These are phyloP conservation scores for Tillandsia fasciculata DNA, from an alignment of 176 grass and related monocot species.

Conservation along the genomic window DNA sequence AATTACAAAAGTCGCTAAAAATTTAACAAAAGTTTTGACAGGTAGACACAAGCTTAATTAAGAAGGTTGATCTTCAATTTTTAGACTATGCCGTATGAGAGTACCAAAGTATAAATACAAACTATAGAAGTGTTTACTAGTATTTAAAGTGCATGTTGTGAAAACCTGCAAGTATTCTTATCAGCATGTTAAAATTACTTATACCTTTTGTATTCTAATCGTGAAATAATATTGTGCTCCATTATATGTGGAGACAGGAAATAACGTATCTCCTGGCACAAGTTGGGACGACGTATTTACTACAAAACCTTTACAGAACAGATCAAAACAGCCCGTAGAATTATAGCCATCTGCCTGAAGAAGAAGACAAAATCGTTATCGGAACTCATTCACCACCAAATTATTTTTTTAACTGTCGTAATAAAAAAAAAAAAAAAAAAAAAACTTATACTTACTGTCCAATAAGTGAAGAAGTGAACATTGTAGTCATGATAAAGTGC, in stretches of 20 bases:
- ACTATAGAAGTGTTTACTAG: too few relatives aligned
- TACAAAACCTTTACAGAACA: background rate
- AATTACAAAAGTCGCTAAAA: too few relatives aligned
- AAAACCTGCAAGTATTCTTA: too few relatives aligned
- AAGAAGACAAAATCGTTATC: background rate
- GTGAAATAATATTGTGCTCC: background rate
- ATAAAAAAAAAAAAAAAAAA: background rate
- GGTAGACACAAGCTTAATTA: too few relatives aligned
- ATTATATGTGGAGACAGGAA: background rate
- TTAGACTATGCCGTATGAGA: too few relatives aligned
- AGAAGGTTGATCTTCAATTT: too few relatives aligned
- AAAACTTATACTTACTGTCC: background rate
- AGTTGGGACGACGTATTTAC: background rate
- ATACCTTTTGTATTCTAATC: background rate
- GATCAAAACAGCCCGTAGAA: background rate
- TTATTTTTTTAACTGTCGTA: background rate
- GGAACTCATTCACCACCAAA: background rate
- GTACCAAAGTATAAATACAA: too few relatives aligned
- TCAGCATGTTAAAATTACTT: background rate
- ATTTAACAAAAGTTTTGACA: too few relatives aligned
- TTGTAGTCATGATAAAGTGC: background rate
- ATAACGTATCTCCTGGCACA: background rate
- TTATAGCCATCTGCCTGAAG: background rate
- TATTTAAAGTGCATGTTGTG: too few relatives aligned
- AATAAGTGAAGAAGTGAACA: background rate